Evolutionary conservation across 1,284 basidiomycete species (phyloP).

Genomic region (Blastosporella zonata): DNA sequence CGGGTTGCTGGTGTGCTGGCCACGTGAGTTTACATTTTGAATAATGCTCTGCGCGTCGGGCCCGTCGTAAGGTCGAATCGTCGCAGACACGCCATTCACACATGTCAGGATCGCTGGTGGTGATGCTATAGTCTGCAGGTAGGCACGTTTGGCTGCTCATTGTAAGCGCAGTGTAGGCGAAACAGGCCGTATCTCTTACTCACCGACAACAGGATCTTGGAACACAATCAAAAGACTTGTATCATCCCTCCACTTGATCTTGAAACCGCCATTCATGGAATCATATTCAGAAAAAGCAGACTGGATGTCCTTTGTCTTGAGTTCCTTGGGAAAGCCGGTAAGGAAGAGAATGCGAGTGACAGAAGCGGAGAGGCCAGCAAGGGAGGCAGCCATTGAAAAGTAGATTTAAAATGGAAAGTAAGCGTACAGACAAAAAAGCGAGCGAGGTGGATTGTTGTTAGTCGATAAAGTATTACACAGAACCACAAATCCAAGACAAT

Average conservation of each 20-base stretch:
- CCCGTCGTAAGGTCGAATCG: conserved; percentile 90
- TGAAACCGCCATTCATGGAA: conserved; percentile 84
- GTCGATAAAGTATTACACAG: conserved; percentile 19
- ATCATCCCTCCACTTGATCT: conserved; percentile 99
- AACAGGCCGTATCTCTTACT: conserved; percentile 33
- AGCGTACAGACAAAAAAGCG: conserved; percentile 12
- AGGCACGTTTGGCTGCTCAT: conserved; percentile 77
- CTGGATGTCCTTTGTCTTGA: conserved; percentile 98
- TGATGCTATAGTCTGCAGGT: conserved; percentile 82
- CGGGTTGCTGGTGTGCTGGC: conserved; percentile 56
- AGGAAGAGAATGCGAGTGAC: conserved; percentile 94
- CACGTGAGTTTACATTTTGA: conserved; percentile 77
- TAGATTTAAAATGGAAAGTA: conserved; percentile 18
- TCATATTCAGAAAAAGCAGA: conserved; percentile 90
- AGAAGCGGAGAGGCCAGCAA: conserved; percentile 84
- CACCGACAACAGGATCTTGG: conserved; percentile 78
- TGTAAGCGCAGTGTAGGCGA: conserved; percentile 14
- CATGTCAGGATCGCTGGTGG: conserved; percentile 71
- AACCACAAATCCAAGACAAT: conserved; percentile 7
- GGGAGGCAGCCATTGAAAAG: conserved; percentile 50
- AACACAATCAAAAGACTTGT: conserved; percentile 96
- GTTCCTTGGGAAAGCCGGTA: conserved; percentile 87
- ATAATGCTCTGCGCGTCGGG: conserved; percentile 91
- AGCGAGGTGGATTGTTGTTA: conserved; percentile 22
- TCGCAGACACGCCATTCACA: conserved; percentile 51